phyloP scores from a whole-genome alignment of 495 filamentous ascomycete genomes.

The Aspergillus avenaceus region DNA sequence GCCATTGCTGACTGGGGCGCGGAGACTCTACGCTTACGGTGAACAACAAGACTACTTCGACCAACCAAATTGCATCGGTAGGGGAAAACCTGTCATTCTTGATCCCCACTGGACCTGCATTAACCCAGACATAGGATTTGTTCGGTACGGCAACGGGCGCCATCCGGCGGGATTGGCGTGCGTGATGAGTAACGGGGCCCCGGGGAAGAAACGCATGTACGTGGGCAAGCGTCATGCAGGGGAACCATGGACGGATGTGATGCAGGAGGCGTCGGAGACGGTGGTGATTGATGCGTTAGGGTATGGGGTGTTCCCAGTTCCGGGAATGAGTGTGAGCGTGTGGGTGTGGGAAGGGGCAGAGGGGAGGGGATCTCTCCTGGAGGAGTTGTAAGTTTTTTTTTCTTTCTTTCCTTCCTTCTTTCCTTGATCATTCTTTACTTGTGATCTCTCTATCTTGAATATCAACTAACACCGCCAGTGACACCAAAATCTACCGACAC shows the following conservation, averaged over 20 bases:
- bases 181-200: conserved; percentile 52
- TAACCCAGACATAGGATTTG: conserved; percentile 49
- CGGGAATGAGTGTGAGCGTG: conserved; percentile 51
- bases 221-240: conserved; percentile 54
- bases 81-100: too few relatives aligned
- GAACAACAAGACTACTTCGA: conserved; percentile 67
- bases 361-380: conserved; percentile 43
- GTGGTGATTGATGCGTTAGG: conserved; percentile 53
- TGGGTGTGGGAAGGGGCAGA: conserved; percentile 55
- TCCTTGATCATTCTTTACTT: background rate
- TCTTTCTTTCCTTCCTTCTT: background rate
- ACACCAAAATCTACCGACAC: background rate
- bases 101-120: too few relatives aligned
- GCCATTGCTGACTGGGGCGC: conserved; percentile 55
- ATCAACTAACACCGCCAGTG: background rate
- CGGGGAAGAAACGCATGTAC: conserved; percentile 53
- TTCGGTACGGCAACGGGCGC: conserved; percentile 55
- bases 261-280: conserved; percentile 39
- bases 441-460: background rate
- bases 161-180: conserved; percentile 52
- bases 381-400: conserved; percentile 23
- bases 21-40: conserved; percentile 68
- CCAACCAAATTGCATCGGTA: conserved; percentile 60
- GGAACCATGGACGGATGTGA: conserved; percentile 59
- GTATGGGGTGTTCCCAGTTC: conserved; percentile 51